phyloP scores from a whole-genome alignment of 495 filamentous ascomycete genomes.

The Hamigera avellanea region DNA sequence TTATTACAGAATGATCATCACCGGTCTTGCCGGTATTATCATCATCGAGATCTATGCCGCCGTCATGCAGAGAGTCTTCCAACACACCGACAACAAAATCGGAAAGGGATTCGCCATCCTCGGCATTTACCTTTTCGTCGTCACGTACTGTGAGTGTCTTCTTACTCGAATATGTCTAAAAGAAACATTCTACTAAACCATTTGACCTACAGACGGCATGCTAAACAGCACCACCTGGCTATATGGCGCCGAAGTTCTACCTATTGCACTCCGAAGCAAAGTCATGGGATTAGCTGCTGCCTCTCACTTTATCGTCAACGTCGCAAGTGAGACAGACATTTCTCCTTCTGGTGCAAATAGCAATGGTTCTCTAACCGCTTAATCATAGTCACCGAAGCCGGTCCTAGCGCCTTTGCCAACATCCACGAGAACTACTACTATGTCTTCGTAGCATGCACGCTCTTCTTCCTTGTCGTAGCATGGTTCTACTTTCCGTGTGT shows the following conservation, averaged over 20 bases:
- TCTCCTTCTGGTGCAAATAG: neutral
- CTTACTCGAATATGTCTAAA: neutral
- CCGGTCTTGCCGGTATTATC: constrained; percentile 38
- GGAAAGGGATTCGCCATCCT: constrained; percentile 52
- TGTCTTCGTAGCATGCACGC: constrained; percentile 42
- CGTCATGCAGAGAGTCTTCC: constrained; percentile 46
- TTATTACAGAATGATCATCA: constrained; percentile 35
- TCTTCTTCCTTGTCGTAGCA: constrained; percentile 37
- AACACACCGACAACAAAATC: constrained; percentile 39
- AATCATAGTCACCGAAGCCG: constrained; percentile 40
- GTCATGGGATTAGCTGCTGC: constrained; percentile 48
- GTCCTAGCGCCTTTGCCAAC: constrained; percentile 45
- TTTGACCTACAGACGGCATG: constrained; percentile 32
- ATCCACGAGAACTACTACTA: constrained; percentile 52
- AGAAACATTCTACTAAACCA: no score
- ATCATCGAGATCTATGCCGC: constrained; percentile 47
- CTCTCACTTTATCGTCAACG: constrained; percentile 48
- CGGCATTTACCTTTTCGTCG: constrained; percentile 48
- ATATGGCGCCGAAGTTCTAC: constrained; percentile 48
- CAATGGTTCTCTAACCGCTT: constrained; percentile 1
- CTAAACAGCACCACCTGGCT: constrained; percentile 51
- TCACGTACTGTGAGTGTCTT: constrained; percentile 37
- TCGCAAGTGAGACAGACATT: constrained; percentile 27
- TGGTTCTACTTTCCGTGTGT: constrained; percentile 45
- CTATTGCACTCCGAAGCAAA: constrained; percentile 44